These are phyloP conservation scores for Colletotrichum plurivorum DNA, from an alignment of 2,329 filamentous ascomycete species.

Conservation along the genomic window DNA sequence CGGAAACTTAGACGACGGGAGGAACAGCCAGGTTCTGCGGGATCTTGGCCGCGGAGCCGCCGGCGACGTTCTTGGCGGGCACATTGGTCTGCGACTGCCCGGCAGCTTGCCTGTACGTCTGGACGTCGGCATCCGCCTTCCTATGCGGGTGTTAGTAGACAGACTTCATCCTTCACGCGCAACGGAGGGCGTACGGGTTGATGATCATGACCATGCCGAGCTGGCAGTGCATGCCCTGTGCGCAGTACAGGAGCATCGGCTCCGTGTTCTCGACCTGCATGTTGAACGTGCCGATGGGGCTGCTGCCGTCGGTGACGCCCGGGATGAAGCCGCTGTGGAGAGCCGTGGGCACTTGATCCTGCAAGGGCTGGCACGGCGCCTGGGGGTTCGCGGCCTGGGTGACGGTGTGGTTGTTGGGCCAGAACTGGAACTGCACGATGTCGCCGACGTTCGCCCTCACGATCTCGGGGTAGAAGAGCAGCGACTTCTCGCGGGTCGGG, in stretches of 20 bases:
- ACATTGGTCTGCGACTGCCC: constrained; percentile 23
- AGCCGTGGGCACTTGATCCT: constrained; percentile 48
- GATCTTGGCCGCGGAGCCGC: constrained; percentile 24
- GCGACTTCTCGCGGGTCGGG: constrained; percentile 59
- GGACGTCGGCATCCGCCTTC: constrained; percentile 34
- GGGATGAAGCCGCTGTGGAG: constrained; percentile 59
- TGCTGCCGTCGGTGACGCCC: constrained; percentile 50
- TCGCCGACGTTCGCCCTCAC: constrained; percentile 53
- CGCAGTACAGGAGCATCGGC: constrained; percentile 66
- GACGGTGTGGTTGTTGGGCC: constrained; percentile 59
- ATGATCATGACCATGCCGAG: constrained; percentile 65
- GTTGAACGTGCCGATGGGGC: constrained; percentile 60
- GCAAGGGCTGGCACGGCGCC: constrained; percentile 62
- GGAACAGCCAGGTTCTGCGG: constrained; percentile 23
- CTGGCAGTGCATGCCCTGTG: constrained; percentile 63
- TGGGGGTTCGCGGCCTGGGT: constrained; percentile 54
- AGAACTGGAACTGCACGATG: constrained; percentile 59
- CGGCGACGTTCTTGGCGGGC: constrained; percentile 33
- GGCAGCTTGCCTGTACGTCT: constrained; percentile 25
- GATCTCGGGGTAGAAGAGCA: constrained; percentile 60
- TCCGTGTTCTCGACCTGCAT: constrained; percentile 60
- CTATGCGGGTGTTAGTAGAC: not conserved
- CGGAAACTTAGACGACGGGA: not conserved
- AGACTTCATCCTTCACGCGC: not conserved
- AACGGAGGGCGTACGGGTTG: constrained; percentile 55